Evolutionary conservation across 306 rosid species (phyloP), one percentile per base, ranked within the genome.

Genomic region (Casuarina cunninghamiana): DNA sequence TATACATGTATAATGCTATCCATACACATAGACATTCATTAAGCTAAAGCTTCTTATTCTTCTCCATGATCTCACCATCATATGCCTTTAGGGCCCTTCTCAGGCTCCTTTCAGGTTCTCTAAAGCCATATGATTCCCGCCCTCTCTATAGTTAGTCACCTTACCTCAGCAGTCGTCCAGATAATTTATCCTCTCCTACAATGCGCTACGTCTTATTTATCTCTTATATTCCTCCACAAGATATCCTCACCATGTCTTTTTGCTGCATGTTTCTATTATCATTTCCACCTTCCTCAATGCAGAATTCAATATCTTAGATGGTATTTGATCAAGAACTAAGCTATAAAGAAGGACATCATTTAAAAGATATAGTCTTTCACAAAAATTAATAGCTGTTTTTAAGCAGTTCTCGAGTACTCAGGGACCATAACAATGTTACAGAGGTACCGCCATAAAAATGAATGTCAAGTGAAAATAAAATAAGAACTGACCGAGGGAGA

Each of bases 371-470:
- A 16, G 44, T 45, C 16, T 63, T 38, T 38, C 12, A 15, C 35
- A 37, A 37, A 62, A 62, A n/a, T 37, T 35, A 3, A 62, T 62
- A 35, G 69, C 3, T 37, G 69, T 62, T 62, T 13, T 37, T 44
- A 26, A 62, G 45, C 69, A 62, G 12, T 62, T 37, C 12, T 62
- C 37, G 12, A 37, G 69, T 62, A 63, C 46, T 50, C 32, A 10
- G 44, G 41, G 38, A 63, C 55, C 35, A 15, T 17, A 39, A 53
- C 51, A 65, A 65, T 45, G 43, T 72, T 53, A 54, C 74, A 77
- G 61, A 77, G 50, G 17, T 71, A 51, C 39, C 13, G 12, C 75
- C 72, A 46, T 80, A 26, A 61, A 60, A 69, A n/a, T 62, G 74
- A 71, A 75, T 75, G 68, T 43, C 35, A 66, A 75, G 19, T 41